A percentile compares a stretch with the other conserved stretches of the same genome.
phyloP scores from a whole-genome alignment of 257 asterid genomes.

The Ehretia macrophylla region DNA sequence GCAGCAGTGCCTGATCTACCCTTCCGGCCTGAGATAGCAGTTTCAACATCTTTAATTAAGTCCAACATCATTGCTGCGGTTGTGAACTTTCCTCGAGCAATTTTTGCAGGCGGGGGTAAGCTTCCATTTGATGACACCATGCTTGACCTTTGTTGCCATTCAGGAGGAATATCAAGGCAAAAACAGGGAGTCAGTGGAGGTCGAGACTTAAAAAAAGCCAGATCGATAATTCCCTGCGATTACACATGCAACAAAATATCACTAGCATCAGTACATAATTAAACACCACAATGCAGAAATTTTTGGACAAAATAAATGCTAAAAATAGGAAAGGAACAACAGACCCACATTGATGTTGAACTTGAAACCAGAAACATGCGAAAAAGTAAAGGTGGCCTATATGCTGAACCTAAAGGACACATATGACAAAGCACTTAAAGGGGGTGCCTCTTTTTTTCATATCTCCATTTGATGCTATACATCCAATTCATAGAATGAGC shows the following conservation, averaged over 20 bases:
- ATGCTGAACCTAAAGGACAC: too few species aligned
- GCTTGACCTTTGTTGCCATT: conserved; percentile 58
- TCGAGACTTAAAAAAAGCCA: conserved; percentile 74
- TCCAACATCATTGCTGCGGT: conserved; percentile 72
- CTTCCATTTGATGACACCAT: conserved; percentile 48
- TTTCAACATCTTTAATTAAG: conserved; percentile 68
- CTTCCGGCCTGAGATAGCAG: conserved; percentile 76
- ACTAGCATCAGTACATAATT: neutral
- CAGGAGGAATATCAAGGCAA: conserved; percentile 84
- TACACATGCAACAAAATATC: conserved; percentile 5
- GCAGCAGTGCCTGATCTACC: conserved; percentile 99
- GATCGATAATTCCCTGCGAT: conserved; percentile 78
- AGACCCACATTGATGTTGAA: too few species aligned
- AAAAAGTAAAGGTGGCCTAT: too few species aligned
- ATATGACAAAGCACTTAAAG: too few species aligned
- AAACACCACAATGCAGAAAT: neutral
- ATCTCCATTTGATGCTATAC: too few species aligned
- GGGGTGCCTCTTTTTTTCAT: too few species aligned
- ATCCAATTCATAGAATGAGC: too few species aligned
- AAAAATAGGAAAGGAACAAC: too few species aligned
- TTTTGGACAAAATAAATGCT: too few species aligned
- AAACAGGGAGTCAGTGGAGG: conserved; percentile 65
- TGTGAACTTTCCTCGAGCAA: conserved; percentile 69
- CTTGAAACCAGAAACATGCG: too few species aligned
- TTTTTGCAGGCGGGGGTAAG: conserved; percentile 49